These are phyloP conservation scores for Cladophialophora psammophila DNA, from an alignment of 2,329 filamentous ascomycete species.

Conservation along the genomic window DNA sequence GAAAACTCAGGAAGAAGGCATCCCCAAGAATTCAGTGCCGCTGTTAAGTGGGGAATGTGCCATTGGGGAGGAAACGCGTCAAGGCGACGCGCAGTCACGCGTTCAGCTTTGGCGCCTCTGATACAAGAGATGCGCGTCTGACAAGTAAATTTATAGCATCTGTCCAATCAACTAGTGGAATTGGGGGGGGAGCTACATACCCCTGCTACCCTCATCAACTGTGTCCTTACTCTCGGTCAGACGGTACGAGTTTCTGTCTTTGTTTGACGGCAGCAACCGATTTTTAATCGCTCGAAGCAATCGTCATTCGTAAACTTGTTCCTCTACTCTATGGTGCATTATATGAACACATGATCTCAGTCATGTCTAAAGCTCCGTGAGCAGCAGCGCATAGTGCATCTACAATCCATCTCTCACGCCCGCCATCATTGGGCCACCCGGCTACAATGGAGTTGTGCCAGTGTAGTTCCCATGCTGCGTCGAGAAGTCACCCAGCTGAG, in stretches of 20 bases:
- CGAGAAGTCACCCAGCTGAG: slow-evolving; percentile 29
- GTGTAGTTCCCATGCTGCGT: slow-evolving; percentile 34
- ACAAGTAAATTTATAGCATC: not conserved
- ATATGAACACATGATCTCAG: not conserved
- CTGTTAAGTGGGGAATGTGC: not conserved
- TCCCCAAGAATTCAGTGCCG: not conserved
- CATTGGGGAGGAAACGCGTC: slow-evolving; percentile 3
- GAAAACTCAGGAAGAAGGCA: not conserved
- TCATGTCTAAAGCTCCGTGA: too few relatives aligned
- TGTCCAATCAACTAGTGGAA: not conserved
- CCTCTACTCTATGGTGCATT: not conserved
- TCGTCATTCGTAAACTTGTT: too few relatives aligned
- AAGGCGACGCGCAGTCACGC: slow-evolving; percentile 13
- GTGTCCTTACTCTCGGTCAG: not conserved
- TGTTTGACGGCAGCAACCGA: not conserved
- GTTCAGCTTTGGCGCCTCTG: not conserved
- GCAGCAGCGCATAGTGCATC: too few relatives aligned
- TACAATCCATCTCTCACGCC: not conserved
- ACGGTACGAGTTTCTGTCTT: too few relatives aligned
- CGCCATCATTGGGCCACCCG: not conserved
- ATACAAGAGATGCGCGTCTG: not conserved
- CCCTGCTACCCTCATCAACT: not conserved
- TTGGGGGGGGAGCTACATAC: too few relatives aligned
- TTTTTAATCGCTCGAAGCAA: not conserved
- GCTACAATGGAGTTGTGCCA: slow-evolving; percentile 23